Evolutionary conservation across 495 filamentous ascomycete species (phyloP).

Genomic region (Aspergillus conjunctus): DNA sequence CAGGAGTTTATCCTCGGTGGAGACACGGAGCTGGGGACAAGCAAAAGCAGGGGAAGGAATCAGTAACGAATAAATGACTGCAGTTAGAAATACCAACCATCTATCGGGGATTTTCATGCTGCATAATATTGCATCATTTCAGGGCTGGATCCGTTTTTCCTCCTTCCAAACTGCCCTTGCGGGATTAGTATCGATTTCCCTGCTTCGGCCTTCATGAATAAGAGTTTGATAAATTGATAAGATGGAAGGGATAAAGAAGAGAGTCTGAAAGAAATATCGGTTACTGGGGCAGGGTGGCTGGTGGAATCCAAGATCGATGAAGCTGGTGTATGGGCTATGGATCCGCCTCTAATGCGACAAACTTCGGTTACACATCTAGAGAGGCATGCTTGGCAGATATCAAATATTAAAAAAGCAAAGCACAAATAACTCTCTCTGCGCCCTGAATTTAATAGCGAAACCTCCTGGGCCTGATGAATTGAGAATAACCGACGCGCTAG

Average conservation of each 20-base stretch:
- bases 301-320: background rate
- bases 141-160: background rate
- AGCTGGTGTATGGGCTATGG: background rate
- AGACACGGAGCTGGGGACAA: background rate
- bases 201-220: too few relatives aligned
- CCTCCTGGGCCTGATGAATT: background rate
- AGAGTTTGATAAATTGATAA: background rate
- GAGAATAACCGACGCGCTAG: slow-evolving; percentile 11
- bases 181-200: background rate
- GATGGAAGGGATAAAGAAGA: background rate
- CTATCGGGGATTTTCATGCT: background rate
- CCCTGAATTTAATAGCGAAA: background rate
- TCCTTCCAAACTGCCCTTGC: slow-evolving; percentile 8
- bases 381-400: background rate
- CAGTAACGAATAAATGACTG: too few relatives aligned
- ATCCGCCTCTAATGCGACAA: background rate
- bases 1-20: background rate
- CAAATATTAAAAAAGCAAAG: background rate
- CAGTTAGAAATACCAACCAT: background rate
- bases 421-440: background rate
- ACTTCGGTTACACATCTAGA: background rate
- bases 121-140: background rate
- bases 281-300: background rate
- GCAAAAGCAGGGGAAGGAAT: background rate
- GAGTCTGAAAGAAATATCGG: background rate